These are phyloP conservation scores for Davidsoniella neocaledoniae DNA, from an alignment of 2,329 filamentous ascomycete genomes.

Conservation along the genomic window DNA sequence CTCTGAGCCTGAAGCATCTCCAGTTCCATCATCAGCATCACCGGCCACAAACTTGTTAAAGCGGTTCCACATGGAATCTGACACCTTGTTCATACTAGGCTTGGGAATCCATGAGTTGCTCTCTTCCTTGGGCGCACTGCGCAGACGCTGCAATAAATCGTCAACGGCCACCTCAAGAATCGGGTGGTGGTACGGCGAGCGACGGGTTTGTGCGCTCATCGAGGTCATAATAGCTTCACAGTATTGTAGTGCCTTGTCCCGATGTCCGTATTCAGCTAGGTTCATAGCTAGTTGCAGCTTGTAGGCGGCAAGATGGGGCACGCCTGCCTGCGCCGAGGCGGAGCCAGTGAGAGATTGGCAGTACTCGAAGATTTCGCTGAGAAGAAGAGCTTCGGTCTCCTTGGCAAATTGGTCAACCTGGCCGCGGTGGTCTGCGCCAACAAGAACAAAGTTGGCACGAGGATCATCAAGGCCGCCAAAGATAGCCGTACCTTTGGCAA, in stretches of 20 bases:
- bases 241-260: slow-evolving; percentile 74
- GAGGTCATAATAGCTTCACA: slow-evolving; percentile 67
- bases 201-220: slow-evolving; percentile 64
- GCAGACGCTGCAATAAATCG: slow-evolving; percentile 67
- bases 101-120: slow-evolving; percentile 83
- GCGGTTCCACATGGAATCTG: slow-evolving; percentile 72
- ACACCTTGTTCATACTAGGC: slow-evolving; percentile 90
- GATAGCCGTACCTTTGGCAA: slow-evolving; percentile 52
- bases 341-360: slow-evolving; percentile 55
- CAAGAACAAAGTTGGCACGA: slow-evolving; percentile 59
- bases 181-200: slow-evolving; percentile 73
- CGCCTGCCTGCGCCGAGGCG: slow-evolving; percentile 33
- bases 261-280: slow-evolving; percentile 68
- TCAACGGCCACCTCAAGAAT: slow-evolving; percentile 61
- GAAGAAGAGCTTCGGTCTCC: slow-evolving; percentile 70
- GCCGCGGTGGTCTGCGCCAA: slow-evolving; percentile 68
- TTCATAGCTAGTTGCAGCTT: slow-evolving; percentile 77
- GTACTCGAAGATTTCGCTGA: slow-evolving; percentile 95
- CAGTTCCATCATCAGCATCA: slow-evolving; percentile 67
- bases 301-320: slow-evolving; percentile 62
- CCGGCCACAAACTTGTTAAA: slow-evolving; percentile 96
- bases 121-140: slow-evolving; percentile 67
- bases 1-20: slow-evolving; percentile 41
- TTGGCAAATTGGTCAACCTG: slow-evolving; percentile 55
- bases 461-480: slow-evolving; percentile 76